Evolutionary conservation across 805 yeast genomes (phyloP).

Genomic region (Ogataea ganodermae): DNA sequence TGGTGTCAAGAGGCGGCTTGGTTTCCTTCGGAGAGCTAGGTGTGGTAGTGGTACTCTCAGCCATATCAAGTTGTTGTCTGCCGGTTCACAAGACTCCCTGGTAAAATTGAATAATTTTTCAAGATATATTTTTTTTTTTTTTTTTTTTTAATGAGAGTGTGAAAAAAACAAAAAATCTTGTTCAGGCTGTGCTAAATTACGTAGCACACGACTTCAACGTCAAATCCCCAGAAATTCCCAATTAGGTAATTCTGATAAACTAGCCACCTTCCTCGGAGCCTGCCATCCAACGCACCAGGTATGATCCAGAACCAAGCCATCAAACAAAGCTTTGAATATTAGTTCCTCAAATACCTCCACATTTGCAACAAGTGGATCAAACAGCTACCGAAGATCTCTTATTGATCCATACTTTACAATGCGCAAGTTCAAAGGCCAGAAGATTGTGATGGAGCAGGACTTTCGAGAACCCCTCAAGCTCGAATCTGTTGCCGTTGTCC

Average conservation of each 20-base stretch:
- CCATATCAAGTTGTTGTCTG: too few relatives aligned
- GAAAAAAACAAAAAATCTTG: too few relatives aligned
- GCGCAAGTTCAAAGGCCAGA: constrained; percentile 30
- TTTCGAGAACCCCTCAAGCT: constrained; percentile 20
- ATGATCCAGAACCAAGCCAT: background rate
- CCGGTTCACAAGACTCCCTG: too few relatives aligned
- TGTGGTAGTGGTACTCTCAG: background rate
- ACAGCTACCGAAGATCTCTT: background rate
- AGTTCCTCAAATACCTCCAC: background rate
- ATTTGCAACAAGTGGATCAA: background rate
- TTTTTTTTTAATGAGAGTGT: background rate
- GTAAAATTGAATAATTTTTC: background rate
- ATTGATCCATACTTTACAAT: constrained; percentile 8
- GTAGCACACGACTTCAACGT: constrained; percentile 12
- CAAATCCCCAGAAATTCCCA: constrained; percentile 22
- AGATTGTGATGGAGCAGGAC: constrained; percentile 24
- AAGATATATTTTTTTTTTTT: background rate
- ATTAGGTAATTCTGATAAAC: constrained; percentile 16
- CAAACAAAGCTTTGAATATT: background rate
- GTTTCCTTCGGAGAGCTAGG: constrained; percentile 6
- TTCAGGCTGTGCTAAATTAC: constrained; percentile 15
- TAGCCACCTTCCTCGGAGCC: constrained; percentile 24
- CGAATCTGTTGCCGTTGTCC: constrained; percentile 5
- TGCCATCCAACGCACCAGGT: background rate
- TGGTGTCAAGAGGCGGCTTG: constrained; percentile 52